phyloP scores from a whole-genome alignment of 176 grass and related monocot genomes.

The Saccharum officinarum region DNA sequence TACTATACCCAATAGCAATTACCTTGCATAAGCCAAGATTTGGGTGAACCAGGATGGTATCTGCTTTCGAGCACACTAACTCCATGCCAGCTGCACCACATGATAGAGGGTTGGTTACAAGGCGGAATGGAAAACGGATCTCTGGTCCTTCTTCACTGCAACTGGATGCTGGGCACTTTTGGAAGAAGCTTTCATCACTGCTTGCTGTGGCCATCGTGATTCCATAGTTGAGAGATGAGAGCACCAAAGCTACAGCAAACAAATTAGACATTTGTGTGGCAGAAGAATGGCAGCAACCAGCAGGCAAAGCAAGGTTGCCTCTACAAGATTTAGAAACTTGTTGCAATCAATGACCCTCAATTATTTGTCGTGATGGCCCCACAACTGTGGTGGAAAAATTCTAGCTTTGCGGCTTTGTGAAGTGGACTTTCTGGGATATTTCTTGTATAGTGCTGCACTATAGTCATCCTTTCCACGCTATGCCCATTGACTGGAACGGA shows the following conservation, averaged over 20 bases:
- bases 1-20: background rate
- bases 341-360: conserved; percentile 3
- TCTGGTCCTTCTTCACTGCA: conserved; percentile 20
- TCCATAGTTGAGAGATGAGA: conserved; percentile 1
- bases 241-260: conserved; percentile 3
- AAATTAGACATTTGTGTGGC: conserved; percentile 3
- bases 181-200: conserved; percentile 34
- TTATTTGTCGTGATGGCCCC: background rate
- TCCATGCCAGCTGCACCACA: conserved; percentile 56
- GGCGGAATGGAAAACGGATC: conserved; percentile 50
- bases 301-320: background rate
- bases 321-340: background rate
- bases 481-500: background rate
- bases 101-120: background rate
- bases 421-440: background rate
- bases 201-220: background rate
- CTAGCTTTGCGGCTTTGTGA: background rate
- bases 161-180: conserved; percentile 6
- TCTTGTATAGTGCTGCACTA: background rate
- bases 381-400: background rate
- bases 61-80: conserved; percentile 35
- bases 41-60: conserved; percentile 47
- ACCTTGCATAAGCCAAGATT: conserved; percentile 39
- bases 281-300: background rate
- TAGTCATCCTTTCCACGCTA: no score